Evolutionary conservation across 176 grass and related monocot genomes (phyloP), one percentile per base, ranked within the genome.

Genomic region (Musa troglodytarum): DNA sequence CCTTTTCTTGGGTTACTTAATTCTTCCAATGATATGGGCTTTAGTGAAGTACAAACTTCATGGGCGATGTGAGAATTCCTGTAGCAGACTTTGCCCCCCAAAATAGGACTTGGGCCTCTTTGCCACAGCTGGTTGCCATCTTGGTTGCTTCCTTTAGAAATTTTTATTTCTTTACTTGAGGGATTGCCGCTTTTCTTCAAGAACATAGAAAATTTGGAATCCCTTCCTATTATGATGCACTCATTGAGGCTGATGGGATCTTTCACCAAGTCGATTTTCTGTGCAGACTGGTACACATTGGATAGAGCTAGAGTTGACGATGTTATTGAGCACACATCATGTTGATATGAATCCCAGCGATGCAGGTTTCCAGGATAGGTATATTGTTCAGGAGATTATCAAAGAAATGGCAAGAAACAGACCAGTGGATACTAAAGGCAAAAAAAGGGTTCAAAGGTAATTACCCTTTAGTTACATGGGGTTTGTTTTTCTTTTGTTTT

Each of bases 351-450:
- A 87, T 73, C 95, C 91, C 70, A 99, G 95, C 50, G 95, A 99
- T 83, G 91, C 95, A 3, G 95, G 95, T 7, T 99, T 99, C 87
- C 95, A 91, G 77, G 95, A 99, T 66, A 89, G 95, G 56, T 94
- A 99, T 88, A 87, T 94, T 77, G 95, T 99, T 82, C 95, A 99
- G 80, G 91, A 99, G 80, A 88, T 99, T 76, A 99, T 99, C 26
- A 99, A 99, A 79, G 91, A 99, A 81, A 99, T 99, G 88, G 95
- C 95, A 0, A 91, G 87, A 79, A 99, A 91, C 50, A 91, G 95
- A 54, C 90, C 90, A 9, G 89, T 99, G 54, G 95, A 99, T 61
- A 88, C 86, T 69, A 91, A 94, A 72, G 95, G 95, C 23, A 22
- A 99, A 92, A 83, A 91, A 81, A 84, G 82, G 84, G 59, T 99